A percentile compares a stretch with the other conserved stretches of the same genome.
phyloP scores from a whole-genome alignment of 306 rosid species.

The Prunus padus region DNA sequence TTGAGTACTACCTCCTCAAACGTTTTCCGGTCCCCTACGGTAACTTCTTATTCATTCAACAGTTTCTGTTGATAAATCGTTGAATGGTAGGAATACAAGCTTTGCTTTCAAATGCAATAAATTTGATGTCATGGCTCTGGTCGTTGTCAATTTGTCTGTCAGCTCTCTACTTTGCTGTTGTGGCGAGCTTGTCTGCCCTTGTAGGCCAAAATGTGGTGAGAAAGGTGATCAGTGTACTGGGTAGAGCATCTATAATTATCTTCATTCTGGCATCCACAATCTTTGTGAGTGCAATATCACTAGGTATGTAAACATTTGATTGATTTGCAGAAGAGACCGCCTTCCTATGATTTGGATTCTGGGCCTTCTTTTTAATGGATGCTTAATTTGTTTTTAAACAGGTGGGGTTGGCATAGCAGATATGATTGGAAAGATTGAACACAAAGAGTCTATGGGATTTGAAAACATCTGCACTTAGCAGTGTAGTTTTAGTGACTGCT shows the following conservation, averaged over 20 bases:
- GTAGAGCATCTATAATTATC: constrained; percentile 73
- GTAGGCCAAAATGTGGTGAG: constrained; percentile 65
- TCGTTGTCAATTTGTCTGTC: constrained; percentile 3
- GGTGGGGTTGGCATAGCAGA: constrained; percentile 73
- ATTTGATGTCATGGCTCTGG: neutral
- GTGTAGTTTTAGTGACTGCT: neutral
- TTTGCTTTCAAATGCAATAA: neutral
- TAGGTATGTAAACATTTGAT: constrained; percentile 33
- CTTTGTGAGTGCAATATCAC: constrained; percentile 64
- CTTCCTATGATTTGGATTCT: neutral
- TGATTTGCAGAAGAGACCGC: too few relatives aligned
- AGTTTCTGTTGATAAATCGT: neutral
- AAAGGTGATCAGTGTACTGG: constrained; percentile 44
- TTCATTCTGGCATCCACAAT: constrained; percentile 65
- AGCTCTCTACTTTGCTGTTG: constrained; percentile 52
- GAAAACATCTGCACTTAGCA: constrained; percentile 59
- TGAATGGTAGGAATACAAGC: neutral
- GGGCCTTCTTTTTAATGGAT: neutral
- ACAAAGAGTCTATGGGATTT: constrained; percentile 71
- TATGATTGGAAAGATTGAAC: constrained; percentile 44
- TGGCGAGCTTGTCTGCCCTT: constrained; percentile 64
- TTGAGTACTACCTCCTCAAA: constrained; percentile 63
- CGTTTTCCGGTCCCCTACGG: constrained; percentile 81
- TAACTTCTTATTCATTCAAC: constrained; percentile 5
- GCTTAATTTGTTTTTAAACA: constrained; percentile 22